These are phyloP conservation scores for Geosmithia morbida DNA, from an alignment of 2,329 filamentous ascomycete genomes.

Conservation along the genomic window DNA sequence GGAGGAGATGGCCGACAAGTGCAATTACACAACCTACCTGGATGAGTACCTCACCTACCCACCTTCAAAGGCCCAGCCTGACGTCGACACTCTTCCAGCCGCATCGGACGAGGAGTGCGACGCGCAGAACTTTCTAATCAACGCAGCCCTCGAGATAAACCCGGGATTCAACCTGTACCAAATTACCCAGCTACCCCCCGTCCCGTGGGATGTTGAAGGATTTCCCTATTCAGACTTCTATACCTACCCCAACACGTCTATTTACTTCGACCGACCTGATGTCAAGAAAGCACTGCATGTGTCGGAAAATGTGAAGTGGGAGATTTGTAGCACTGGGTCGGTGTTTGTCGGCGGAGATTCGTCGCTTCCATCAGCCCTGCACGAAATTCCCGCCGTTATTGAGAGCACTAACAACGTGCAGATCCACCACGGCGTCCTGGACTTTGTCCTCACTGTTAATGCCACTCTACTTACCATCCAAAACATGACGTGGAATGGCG, in stretches of 20 bases:
- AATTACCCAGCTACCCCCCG: constrained; percentile 56
- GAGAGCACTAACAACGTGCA: constrained; percentile 57
- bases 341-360: constrained; percentile 29
- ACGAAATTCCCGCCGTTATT: constrained; percentile 52
- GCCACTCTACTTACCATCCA: constrained; percentile 59
- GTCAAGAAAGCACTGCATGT: constrained; percentile 57
- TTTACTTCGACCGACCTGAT: constrained; percentile 57
- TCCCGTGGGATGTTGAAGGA: constrained; percentile 56
- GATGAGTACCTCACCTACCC: constrained; percentile 54
- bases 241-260: constrained; percentile 35
- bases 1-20: constrained; percentile 34
- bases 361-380: constrained; percentile 25
- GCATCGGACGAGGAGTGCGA: constrained; percentile 34
- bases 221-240: constrained; percentile 51
- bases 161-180: constrained; percentile 73
- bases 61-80: constrained; percentile 36
- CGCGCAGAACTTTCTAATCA: constrained; percentile 39
- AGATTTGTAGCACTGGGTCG: constrained; percentile 31
- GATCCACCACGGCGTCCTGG: constrained; percentile 56
- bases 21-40: constrained; percentile 48
- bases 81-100: constrained; percentile 18
- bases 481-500: constrained; percentile 67
- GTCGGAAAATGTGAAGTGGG: constrained; percentile 31
- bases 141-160: constrained; percentile 43
- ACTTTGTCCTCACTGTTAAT: constrained; percentile 52